Conservation (phyloP, 2,329 filamentous ascomycete species). For the Xylariaceae sp. region DNA sequence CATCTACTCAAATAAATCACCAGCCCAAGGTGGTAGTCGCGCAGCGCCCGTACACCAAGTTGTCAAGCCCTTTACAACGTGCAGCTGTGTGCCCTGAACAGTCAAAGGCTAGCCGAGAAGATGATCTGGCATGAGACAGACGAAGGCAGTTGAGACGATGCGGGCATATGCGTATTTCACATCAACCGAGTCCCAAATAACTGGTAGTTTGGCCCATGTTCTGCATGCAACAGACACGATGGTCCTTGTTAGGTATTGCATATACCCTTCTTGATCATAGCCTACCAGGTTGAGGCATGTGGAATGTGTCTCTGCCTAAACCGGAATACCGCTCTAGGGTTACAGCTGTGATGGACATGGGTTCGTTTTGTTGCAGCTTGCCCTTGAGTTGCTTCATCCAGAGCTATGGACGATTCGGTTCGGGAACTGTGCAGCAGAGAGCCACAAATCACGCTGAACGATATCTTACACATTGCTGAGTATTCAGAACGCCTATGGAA, state of each 20-base stretch:
- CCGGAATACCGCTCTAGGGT: slow-evolving; percentile 15
- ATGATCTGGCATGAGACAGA: neutral
- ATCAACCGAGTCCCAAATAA: slow-evolving; percentile 3
- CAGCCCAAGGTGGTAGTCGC: neutral
- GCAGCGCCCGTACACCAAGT: neutral
- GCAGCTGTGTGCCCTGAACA: neutral
- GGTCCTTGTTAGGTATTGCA: slow-evolving; percentile 15
- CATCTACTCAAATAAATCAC: neutral
- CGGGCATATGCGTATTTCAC: neutral
- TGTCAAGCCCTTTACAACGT: slow-evolving; percentile 1
- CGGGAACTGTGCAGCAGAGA: slow-evolving; percentile 2
- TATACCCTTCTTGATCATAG: slow-evolving; percentile 21
- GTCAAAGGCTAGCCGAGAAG: neutral
- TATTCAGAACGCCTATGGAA: neutral
- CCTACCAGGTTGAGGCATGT: slow-evolving; percentile 24
- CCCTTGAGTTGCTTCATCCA: slow-evolving; percentile 4
- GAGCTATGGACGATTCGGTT: slow-evolving; percentile 19
- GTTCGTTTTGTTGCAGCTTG: slow-evolving; percentile 19
- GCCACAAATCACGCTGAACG: neutral
- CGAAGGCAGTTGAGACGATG: neutral
- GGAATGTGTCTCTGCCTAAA: slow-evolving; percentile 19
- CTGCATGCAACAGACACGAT: slow-evolving; percentile 14
- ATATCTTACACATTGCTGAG: neutral
- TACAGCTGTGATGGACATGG: slow-evolving; percentile 23
- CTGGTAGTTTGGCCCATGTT: slow-evolving; percentile 6